Evolutionary conservation across 768 basidiomycete genomes (phyloP).

Genomic region (Mycena amicta): DNA sequence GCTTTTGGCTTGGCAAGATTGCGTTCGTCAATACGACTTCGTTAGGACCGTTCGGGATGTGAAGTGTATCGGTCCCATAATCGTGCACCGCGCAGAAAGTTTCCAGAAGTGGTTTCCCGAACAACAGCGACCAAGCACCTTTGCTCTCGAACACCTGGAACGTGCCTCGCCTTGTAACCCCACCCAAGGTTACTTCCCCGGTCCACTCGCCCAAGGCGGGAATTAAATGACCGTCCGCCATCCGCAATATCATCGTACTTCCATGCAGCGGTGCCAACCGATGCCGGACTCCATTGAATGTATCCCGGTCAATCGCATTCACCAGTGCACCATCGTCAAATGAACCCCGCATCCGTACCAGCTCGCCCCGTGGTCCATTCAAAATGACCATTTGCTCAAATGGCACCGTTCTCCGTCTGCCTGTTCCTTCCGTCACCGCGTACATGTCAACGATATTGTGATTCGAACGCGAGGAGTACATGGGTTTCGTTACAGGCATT

Average conservation of each 20-base stretch:
- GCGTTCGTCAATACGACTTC: neutral
- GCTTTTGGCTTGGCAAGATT: neutral
- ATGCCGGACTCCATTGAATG: slow-evolving; percentile 2
- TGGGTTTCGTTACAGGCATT: slow-evolving; percentile 10
- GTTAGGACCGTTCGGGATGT: neutral
- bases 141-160: slow-evolving; percentile 24
- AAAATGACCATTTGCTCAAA: slow-evolving; percentile 8
- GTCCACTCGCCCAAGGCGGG: slow-evolving; percentile 17
- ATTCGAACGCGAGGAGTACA: neutral
- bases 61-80: slow-evolving; percentile 10
- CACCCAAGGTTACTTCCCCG: slow-evolving; percentile 11
- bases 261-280: neutral
- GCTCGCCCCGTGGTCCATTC: neutral
- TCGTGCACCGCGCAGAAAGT: slow-evolving; percentile 17
- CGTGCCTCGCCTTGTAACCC: neutral
- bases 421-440: slow-evolving; percentile 3
- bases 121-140: slow-evolving; percentile 17
- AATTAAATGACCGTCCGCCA: slow-evolving; percentile 20
- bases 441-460: slow-evolving; percentile 14
- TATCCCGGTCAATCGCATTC: slow-evolving; percentile 2
- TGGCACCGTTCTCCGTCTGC: slow-evolving; percentile 1
- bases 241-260: slow-evolving; percentile 11
- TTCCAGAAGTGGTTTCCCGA: slow-evolving; percentile 23
- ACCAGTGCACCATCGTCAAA: slow-evolving; percentile 22
- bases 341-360: neutral